Conservation (phyloP, 2,329 filamentous ascomycete species). For the Fusarium marasasianum region DNA sequence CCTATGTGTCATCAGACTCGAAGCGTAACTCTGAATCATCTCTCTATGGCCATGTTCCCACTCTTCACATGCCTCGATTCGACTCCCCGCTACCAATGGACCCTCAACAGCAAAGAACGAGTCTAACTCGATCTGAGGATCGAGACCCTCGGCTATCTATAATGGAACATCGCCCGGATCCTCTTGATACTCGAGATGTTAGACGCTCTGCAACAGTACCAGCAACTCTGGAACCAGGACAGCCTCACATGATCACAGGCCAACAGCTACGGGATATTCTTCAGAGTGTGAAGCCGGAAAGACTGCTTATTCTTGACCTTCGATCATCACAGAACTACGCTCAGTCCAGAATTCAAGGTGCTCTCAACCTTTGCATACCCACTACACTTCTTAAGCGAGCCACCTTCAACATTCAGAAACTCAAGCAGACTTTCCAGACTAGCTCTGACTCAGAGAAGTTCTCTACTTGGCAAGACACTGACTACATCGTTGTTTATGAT, state of each 20-base stretch:
- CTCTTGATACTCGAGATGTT: slow-evolving; percentile 41
- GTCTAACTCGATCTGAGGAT: slow-evolving; percentile 57
- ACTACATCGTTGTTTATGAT: slow-evolving; percentile 89
- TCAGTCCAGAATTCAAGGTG: slow-evolving; percentile 77
- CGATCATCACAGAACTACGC: slow-evolving; percentile 86
- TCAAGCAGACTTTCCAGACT: slow-evolving; percentile 85
- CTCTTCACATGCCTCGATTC: slow-evolving; percentile 55
- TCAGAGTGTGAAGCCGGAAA: slow-evolving; percentile 49
- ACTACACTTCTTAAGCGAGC: slow-evolving; percentile 91
- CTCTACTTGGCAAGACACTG: slow-evolving; percentile 76
- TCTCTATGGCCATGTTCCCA: slow-evolving; percentile 50
- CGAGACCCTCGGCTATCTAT: slow-evolving; percentile 65
- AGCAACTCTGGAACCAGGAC: slow-evolving; percentile 55
- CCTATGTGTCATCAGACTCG: slow-evolving; percentile 63
- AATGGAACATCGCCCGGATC: slow-evolving; percentile 57
- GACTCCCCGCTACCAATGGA: slow-evolving; percentile 51
- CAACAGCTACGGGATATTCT: slow-evolving; percentile 67
- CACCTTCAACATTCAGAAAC: slow-evolving; percentile 87
- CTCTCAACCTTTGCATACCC: slow-evolving; percentile 92
- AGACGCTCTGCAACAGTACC: slow-evolving; percentile 63
- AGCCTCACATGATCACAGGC: slow-evolving; percentile 62
- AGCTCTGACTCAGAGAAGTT: slow-evolving; percentile 77
- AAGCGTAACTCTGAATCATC: slow-evolving; percentile 63
- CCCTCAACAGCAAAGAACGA: slow-evolving; percentile 35
- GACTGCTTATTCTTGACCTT: slow-evolving; percentile 81